phyloP scores from a whole-genome alignment of 768 basidiomycete genomes.

The Clitopilus hobsonii region DNA sequence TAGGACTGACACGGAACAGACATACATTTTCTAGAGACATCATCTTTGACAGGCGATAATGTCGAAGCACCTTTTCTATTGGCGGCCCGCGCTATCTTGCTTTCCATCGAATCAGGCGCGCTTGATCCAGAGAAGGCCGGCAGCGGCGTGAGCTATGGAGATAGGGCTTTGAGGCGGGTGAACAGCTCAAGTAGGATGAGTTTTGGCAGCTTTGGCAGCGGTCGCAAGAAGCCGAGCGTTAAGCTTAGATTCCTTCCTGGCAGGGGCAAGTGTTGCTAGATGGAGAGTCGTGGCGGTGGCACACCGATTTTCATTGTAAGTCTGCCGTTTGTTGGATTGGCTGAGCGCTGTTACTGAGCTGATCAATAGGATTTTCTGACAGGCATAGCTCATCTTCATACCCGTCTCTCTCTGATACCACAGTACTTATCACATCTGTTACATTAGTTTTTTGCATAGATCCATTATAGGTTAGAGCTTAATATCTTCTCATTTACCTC shows the following conservation, averaged over 20 bases:
- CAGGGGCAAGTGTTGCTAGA: constrained; percentile 63
- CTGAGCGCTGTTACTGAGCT: not conserved
- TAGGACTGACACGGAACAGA: constrained; percentile 39
- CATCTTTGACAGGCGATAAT: constrained; percentile 89
- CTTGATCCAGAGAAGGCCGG: constrained; percentile 94
- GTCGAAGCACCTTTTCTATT: constrained; percentile 90
- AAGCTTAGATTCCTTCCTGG: constrained; percentile 37
- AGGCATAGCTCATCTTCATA: not conserved
- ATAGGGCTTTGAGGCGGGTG: constrained; percentile 85
- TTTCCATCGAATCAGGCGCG: constrained; percentile 85
- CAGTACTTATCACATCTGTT: not conserved
- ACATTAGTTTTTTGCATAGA: not conserved
- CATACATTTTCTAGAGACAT: constrained; percentile 90
- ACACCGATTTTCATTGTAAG: not conserved
- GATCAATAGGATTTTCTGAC: not conserved
- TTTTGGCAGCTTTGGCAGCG: constrained; percentile 76
- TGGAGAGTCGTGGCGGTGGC: not conserved
- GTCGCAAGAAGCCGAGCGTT: constrained; percentile 54
- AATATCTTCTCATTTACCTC: not conserved
- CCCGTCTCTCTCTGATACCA: not conserved
- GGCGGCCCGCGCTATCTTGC: constrained; percentile 81
- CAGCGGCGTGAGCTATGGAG: constrained; percentile 95
- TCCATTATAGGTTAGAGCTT: not conserved
- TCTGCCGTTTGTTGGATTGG: not conserved
- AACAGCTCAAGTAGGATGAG: constrained; percentile 88